Conservation (phyloP, 2,329 filamentous ascomycete genomes). For the Beauveria bassiana region DNA sequence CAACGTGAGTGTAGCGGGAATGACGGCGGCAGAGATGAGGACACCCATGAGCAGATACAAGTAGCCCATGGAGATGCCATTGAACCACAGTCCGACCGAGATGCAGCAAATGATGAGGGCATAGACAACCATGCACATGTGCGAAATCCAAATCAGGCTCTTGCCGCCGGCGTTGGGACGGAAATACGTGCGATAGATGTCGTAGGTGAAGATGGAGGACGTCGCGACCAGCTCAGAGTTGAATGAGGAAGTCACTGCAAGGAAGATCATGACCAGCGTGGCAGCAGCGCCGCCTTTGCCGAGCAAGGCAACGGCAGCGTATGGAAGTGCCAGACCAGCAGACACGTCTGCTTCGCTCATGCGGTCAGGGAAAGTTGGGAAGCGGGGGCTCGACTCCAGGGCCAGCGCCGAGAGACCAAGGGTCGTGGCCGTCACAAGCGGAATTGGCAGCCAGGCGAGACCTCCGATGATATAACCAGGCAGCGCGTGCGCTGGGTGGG, state of each 20-base stretch:
- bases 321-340: conserved; percentile 76
- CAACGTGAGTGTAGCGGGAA: conserved; percentile 73
- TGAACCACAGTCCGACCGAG: conserved; percentile 65
- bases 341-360: conserved; percentile 69
- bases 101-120: conserved; percentile 71
- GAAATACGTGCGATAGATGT: conserved; percentile 82
- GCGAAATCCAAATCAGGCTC: conserved; percentile 71
- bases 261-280: conserved; percentile 75
- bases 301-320: conserved; percentile 74
- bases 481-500: conserved; percentile 74
- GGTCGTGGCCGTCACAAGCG: conserved; percentile 81
- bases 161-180: conserved; percentile 69
- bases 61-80: conserved; percentile 79
- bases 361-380: conserved; percentile 65
- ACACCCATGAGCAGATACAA: conserved; percentile 87
- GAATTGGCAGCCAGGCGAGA: conserved; percentile 86
- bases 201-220: conserved; percentile 79
- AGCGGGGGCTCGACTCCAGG: conserved; percentile 63
- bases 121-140: conserved; percentile 63
- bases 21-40: conserved; percentile 77
- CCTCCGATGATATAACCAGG: conserved; percentile 85
- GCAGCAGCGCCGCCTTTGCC: conserved; percentile 74
- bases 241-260: conserved; percentile 81
- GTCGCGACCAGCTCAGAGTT: conserved; percentile 82
- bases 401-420: conserved; percentile 78